phyloP scores from a whole-genome alignment of 768 basidiomycete species.

The Lactarius sanguifluus region DNA sequence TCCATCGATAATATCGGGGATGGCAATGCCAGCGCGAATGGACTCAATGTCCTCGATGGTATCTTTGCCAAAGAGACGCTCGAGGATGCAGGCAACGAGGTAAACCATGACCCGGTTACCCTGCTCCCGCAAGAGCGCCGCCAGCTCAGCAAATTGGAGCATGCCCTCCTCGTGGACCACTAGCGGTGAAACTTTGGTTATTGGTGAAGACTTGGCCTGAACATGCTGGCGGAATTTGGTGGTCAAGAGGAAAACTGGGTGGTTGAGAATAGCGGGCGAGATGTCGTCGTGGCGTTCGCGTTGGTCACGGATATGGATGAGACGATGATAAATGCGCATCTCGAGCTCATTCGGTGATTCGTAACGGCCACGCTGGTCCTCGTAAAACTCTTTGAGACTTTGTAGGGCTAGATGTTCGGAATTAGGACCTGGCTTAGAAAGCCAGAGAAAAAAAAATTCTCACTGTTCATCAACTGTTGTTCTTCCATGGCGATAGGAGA shows the following conservation, averaged over 20 bases:
- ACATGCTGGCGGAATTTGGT: slow-evolving; percentile 79
- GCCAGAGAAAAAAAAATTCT: slow-evolving; percentile 36
- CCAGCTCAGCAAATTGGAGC: slow-evolving; percentile 65
- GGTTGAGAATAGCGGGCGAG: slow-evolving; percentile 59
- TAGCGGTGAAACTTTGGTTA: slow-evolving; percentile 62
- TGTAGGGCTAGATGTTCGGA: slow-evolving; percentile 66
- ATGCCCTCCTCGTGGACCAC: slow-evolving; percentile 65
- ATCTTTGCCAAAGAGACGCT: slow-evolving; percentile 80
- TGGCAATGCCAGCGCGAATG: slow-evolving; percentile 55
- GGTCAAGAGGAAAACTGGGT: slow-evolving; percentile 80
- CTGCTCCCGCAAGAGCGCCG: slow-evolving; percentile 59
- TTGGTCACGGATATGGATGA: slow-evolving; percentile 88
- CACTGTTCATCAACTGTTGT: slow-evolving; percentile 90
- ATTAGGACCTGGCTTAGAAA: slow-evolving; percentile 9
- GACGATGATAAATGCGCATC: slow-evolving; percentile 93
- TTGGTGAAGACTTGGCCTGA: slow-evolving; percentile 75
- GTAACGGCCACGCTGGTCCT: slow-evolving; percentile 68
- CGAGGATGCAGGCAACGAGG: slow-evolving; percentile 85
- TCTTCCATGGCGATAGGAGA: slow-evolving; percentile 75
- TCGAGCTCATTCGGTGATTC: slow-evolving; percentile 86
- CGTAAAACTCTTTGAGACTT: slow-evolving; percentile 90
- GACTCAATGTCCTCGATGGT: slow-evolving; percentile 74
- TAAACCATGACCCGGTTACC: slow-evolving; percentile 74
- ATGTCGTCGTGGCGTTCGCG: slow-evolving; percentile 73
- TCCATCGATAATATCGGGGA: slow-evolving; percentile 72